Conservation (phyloP, 2,329 filamentous ascomycete genomes). For the Neonectria faginata region DNA sequence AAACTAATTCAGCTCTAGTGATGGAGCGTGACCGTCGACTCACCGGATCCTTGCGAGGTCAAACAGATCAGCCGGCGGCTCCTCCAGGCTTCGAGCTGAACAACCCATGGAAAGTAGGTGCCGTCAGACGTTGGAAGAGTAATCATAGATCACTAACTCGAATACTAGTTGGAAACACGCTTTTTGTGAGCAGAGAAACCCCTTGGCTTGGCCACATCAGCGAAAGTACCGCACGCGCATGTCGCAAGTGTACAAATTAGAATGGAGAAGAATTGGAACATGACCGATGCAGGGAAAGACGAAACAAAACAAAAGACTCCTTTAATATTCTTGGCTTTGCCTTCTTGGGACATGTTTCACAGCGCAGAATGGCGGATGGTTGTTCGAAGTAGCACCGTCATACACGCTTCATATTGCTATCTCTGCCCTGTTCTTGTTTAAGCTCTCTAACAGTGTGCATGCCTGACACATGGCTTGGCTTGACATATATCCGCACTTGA, state of each 20-base stretch:
- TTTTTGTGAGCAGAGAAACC: slow-evolving; percentile 53
- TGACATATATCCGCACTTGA: slow-evolving; percentile 93
- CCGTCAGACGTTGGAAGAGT: neutral
- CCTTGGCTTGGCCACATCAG: slow-evolving; percentile 23
- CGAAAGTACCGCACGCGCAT: slow-evolving; percentile 27
- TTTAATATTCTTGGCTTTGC: neutral
- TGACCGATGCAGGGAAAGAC: slow-evolving; percentile 18
- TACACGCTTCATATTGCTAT: slow-evolving; percentile 61
- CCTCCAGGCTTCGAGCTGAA: slow-evolving; percentile 71
- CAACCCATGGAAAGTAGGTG: slow-evolving; percentile 72
- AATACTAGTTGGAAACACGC: slow-evolving; percentile 64
- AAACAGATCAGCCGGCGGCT: slow-evolving; percentile 66
- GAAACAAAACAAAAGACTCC: slow-evolving; percentile 33
- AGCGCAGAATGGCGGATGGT: neutral
- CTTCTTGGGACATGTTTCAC: neutral
- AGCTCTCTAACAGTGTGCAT: slow-evolving; percentile 85
- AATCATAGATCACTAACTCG: slow-evolving; percentile 5
- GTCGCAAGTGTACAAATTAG: slow-evolving; percentile 38
- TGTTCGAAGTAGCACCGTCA: neutral
- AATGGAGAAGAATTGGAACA: slow-evolving; percentile 22
- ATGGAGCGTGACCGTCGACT: slow-evolving; percentile 73
- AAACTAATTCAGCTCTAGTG: slow-evolving; percentile 57
- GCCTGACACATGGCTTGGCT: slow-evolving; percentile 96
- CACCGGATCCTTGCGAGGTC: slow-evolving; percentile 69
- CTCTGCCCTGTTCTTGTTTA: slow-evolving; percentile 82